Conservation (phyloP, 2,329 filamentous ascomycete genomes). For the Neofusicoccum cordaticola region DNA sequence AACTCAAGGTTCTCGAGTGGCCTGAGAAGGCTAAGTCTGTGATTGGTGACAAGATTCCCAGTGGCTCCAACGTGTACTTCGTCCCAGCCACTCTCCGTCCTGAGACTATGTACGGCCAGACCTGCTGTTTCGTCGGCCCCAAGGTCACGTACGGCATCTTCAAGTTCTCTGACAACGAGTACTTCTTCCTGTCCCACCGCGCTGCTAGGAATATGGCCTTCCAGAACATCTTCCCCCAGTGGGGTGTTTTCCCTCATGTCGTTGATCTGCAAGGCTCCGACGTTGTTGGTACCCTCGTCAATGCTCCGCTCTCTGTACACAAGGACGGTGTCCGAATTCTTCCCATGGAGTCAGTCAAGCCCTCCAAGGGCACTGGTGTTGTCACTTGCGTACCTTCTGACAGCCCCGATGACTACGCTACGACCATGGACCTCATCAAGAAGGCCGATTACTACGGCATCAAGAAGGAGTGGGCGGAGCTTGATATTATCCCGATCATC, state of each 20-base stretch:
- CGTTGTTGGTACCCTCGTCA: slow-evolving; percentile 81
- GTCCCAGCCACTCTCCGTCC: slow-evolving; percentile 88
- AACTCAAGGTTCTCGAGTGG: slow-evolving; percentile 90
- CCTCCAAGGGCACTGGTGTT: slow-evolving; percentile 92
- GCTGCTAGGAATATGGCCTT: slow-evolving; percentile 94
- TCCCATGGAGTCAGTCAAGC: slow-evolving; percentile 91
- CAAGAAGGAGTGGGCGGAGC: slow-evolving; percentile 91
- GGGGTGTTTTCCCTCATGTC: slow-evolving; percentile 72
- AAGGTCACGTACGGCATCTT: slow-evolving; percentile 87
- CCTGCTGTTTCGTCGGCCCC: slow-evolving; percentile 90
- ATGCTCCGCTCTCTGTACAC: slow-evolving; percentile 81
- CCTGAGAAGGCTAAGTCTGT: slow-evolving; percentile 68
- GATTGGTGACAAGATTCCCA: slow-evolving; percentile 74
- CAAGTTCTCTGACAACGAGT: slow-evolving; percentile 65
- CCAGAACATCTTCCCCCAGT: slow-evolving; percentile 78
- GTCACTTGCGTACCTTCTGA: slow-evolving; percentile 95
- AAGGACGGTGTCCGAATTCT: slow-evolving; percentile 75
- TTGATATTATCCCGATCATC: slow-evolving; percentile 78
- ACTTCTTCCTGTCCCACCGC: slow-evolving; percentile 78
- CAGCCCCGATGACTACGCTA: slow-evolving; percentile 92
- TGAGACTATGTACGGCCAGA: slow-evolving; percentile 99
- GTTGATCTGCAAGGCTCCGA: slow-evolving; percentile 74
- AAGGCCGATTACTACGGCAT: slow-evolving; percentile 97
- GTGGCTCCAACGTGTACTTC: slow-evolving; percentile 78
- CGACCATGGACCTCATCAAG: slow-evolving; percentile 81